Conservation (phyloP, 1,284 basidiomycete species). For the Ustilago loliicola region DNA sequence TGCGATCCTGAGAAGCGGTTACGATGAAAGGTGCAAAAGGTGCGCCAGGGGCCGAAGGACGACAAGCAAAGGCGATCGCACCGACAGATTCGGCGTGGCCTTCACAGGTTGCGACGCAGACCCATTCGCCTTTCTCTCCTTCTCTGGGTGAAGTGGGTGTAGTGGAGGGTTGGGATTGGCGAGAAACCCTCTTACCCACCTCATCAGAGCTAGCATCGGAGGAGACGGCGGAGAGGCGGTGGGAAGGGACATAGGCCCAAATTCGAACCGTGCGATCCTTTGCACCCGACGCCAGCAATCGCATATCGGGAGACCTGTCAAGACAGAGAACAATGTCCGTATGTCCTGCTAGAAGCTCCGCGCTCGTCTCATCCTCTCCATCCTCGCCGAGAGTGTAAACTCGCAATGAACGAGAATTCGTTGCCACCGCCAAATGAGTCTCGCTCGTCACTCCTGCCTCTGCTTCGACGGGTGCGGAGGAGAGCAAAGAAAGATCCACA, state of each 20-base stretch:
- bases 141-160: no score
- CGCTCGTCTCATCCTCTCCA: conserved; percentile 49
- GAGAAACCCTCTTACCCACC: conserved; percentile 17
- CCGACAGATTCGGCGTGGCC: conserved; percentile 96
- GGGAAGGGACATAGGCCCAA: conserved; percentile 75
- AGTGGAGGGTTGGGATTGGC: background rate
- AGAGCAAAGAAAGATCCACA: conserved; percentile 78
- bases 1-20: conserved; percentile 95
- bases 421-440: conserved; percentile 88
- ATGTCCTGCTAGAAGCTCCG: conserved; percentile 74
- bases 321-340: conserved; percentile 90
- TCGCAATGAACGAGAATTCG: conserved; percentile 92
- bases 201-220: background rate
- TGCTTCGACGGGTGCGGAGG: background rate
- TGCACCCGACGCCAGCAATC: conserved; percentile 86
- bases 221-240: conserved; percentile 1
- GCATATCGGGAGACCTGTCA: conserved; percentile 78
- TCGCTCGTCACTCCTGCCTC: conserved; percentile 70
- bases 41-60: conserved; percentile 20
- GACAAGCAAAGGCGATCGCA: conserved; percentile 79
- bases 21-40: conserved; percentile 73
- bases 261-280: conserved; percentile 91
- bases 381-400: conserved; percentile 77
- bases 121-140: conserved; percentile 74
- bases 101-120: conserved; percentile 87